These are phyloP conservation scores for Fraxinus baroniana DNA, from an alignment of 305 asterid genomes.

Conservation along the genomic window DNA sequence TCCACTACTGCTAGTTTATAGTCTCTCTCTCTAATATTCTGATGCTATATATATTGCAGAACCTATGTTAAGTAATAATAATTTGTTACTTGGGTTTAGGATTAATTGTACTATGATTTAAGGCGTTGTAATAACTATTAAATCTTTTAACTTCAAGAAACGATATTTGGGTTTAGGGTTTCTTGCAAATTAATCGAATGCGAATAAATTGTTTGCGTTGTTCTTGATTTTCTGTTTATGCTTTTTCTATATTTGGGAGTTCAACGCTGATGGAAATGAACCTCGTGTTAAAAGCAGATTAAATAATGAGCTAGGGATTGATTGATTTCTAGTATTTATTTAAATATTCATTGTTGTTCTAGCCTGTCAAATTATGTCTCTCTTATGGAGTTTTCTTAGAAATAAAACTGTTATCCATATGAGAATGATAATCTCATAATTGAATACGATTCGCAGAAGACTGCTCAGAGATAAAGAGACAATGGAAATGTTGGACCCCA, in stretches of 20 bases:
- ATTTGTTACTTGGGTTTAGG: conserved; percentile 7
- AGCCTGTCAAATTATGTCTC: background rate
- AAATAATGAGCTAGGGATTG: background rate
- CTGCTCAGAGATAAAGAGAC: conserved; percentile 39
- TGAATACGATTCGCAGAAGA: conserved; percentile 44
- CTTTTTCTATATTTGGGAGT: background rate
- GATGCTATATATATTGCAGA: background rate
- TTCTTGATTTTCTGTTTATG: background rate
- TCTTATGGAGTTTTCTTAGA: background rate
- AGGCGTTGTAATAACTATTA: background rate
- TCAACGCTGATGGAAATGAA: background rate
- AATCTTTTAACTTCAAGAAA: background rate
- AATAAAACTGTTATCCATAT: conserved; percentile 19
- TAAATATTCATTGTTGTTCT: background rate
- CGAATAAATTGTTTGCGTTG: background rate
- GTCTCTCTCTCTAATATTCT: background rate
- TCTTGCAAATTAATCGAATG: background rate
- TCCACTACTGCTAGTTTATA: conserved; percentile 26
- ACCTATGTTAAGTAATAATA: conserved; percentile 5
- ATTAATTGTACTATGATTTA: background rate
- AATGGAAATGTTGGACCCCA: conserved; percentile 28
- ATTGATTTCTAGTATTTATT: background rate
- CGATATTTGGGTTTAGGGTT: background rate
- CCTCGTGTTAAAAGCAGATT: background rate
- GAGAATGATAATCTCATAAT: conserved; percentile 42